A percentile compares a stretch with the other conserved stretches of the same genome.
phyloP scores from a whole-genome alignment of 371 early-diverging fungal genomes.

The Mortierella sp. region DNA sequence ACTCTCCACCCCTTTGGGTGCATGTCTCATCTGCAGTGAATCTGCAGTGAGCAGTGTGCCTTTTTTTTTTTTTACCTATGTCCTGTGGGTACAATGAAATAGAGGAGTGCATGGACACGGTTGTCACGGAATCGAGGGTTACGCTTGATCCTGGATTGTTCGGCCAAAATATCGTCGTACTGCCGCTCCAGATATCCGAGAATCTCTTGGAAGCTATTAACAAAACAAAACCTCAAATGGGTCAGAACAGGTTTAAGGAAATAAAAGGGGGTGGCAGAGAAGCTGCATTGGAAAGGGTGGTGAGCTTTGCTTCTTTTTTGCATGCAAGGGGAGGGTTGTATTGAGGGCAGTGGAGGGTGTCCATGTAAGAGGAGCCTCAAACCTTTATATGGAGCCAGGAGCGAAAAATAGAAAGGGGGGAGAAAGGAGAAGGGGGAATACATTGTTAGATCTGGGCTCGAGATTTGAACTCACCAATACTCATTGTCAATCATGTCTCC shows the following conservation, averaged over 20 bases:
- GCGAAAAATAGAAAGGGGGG: neutral
- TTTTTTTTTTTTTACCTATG: conserved; percentile 73
- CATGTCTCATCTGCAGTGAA: too few species aligned
- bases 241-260: conserved; percentile 2
- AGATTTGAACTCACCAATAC: conserved; percentile 74
- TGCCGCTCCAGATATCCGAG: conserved; percentile 93
- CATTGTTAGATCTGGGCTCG: too few species aligned
- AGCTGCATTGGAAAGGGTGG: conserved; percentile 53
- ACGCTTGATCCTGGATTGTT: conserved; percentile 94
- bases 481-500: conserved; percentile 93
- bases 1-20: too few species aligned
- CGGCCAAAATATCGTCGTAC: conserved; percentile 95
- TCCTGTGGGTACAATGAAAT: conserved; percentile 98
- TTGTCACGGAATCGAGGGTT: conserved; percentile 97
- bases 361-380: too few species aligned
- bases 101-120: conserved; percentile 96
- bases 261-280: neutral
- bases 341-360: too few species aligned
- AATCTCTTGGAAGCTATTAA: conserved; percentile 79
- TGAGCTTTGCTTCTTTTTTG: too few species aligned
- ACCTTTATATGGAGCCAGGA: neutral
- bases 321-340: too few species aligned
- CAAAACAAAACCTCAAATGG: conserved; percentile 9
- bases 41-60: too few species aligned
- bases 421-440: neutral